Percentiles rank a stretch among this genome's conserved stretches.
phyloP scores from a whole-genome alignment of 1,284 basidiomycete species.

The Heterobasidion occidentale region DNA sequence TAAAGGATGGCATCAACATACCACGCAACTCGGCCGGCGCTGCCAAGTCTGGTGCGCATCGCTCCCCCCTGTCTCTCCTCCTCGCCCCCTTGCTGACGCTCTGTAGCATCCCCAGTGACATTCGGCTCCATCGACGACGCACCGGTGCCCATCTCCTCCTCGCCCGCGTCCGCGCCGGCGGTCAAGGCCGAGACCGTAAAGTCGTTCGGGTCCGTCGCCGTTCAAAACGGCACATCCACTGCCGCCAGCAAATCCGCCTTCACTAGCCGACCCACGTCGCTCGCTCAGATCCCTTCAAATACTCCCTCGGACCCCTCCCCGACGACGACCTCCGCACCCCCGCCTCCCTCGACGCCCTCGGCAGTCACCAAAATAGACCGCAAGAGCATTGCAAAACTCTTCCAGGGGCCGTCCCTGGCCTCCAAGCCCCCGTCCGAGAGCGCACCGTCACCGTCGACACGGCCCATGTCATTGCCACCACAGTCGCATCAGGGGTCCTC shows the following conservation, averaged over 20 bases:
- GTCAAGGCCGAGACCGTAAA: constrained; percentile 68
- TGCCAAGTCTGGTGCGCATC: constrained; percentile 50
- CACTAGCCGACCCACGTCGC: constrained; percentile 23
- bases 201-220: constrained; percentile 66
- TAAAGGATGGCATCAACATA: constrained; percentile 69
- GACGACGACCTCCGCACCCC: constrained; percentile 24
- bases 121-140: constrained; percentile 83
- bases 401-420: constrained; percentile 43
- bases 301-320: constrained; percentile 23
- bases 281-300: constrained; percentile 2
- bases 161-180: constrained; percentile 54
- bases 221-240: constrained; percentile 13
- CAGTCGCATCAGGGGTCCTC: constrained; percentile 29
- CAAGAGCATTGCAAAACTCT: constrained; percentile 61
- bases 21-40: constrained; percentile 48
- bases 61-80: constrained; percentile 10
- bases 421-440: constrained; percentile 30
- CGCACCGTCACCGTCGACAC: constrained; percentile 34
- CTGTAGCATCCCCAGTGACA: constrained; percentile 54
- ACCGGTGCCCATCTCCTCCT: constrained; percentile 60
- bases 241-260: constrained; percentile 10
- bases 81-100: constrained; percentile 3
- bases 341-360: constrained; percentile 20
- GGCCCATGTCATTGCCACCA: constrained; percentile 24
- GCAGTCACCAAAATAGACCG: constrained; percentile 33